These are phyloP conservation scores for Dictyostelium brefeldianum DNA, from an alignment of 78 protist genomes.

Conservation along the genomic window DNA sequence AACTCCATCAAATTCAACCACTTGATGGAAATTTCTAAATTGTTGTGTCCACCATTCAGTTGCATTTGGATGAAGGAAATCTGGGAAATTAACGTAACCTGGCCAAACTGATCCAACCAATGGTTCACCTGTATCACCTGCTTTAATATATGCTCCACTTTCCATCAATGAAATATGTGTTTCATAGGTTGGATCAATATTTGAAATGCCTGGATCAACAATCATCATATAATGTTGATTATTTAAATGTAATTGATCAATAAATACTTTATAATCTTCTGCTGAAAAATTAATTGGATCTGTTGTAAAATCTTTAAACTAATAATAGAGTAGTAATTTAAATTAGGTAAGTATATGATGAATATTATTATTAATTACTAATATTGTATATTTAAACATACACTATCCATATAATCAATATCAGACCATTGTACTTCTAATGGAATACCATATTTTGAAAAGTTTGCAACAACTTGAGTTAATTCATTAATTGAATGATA, in stretches of 20 bases:
- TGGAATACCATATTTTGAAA: constrained; percentile 75
- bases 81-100: constrained; percentile 88
- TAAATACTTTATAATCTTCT: constrained; percentile 18
- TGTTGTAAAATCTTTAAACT: constrained; percentile 82
- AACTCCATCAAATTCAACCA: constrained; percentile 73
- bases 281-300: constrained; percentile 86
- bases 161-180: constrained; percentile 25
- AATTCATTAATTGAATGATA: constrained; percentile 74
- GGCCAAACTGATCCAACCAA: constrained; percentile 92
- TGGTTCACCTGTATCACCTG: constrained; percentile 1
- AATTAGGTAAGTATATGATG: constrained; percentile 9
- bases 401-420: constrained; percentile 81
- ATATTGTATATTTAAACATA: not conserved
- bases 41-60: constrained; percentile 72
- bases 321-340: not conserved
- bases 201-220: constrained; percentile 90
- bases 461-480: constrained; percentile 66
- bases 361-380: not conserved
- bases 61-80: constrained; percentile 80
- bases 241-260: constrained; percentile 64
- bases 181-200: constrained; percentile 19
- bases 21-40: constrained; percentile 8
- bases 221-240: constrained; percentile 88
- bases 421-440: constrained; percentile 89
- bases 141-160: constrained; percentile 59